Conservation (phyloP, 2,329 filamentous ascomycete genomes). For the Monilinia fructigena region DNA sequence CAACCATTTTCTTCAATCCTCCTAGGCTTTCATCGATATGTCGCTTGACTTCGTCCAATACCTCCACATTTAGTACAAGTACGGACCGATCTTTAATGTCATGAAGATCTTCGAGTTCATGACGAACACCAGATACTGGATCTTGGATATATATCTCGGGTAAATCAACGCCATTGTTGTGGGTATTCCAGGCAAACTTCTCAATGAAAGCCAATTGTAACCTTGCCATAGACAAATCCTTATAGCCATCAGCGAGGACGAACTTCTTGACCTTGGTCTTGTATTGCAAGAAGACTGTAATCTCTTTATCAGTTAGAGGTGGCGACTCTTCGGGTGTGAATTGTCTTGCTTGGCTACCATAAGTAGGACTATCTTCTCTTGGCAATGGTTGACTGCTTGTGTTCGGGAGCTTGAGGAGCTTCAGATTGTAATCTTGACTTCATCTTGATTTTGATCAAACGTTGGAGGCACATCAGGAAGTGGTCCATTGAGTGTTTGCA, state of each 20-base stretch:
- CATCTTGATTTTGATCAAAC: constrained; percentile 26
- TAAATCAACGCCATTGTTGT: constrained; percentile 86
- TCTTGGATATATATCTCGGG: constrained; percentile 99
- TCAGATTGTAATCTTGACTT: constrained; percentile 21
- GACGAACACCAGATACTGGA: constrained; percentile 89
- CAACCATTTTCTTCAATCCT: constrained; percentile 76
- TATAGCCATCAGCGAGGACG: constrained; percentile 78
- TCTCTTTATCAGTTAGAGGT: constrained; percentile 70
- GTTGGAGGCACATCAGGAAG: constrained; percentile 50
- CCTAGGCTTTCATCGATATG: constrained; percentile 93
- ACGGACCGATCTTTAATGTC: constrained; percentile 96
- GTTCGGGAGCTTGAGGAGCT: constrained; percentile 29
- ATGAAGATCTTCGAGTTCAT: constrained; percentile 88
- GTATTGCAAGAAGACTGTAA: constrained; percentile 94
- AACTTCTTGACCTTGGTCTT: constrained; percentile 98
- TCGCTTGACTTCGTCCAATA: constrained; percentile 90
- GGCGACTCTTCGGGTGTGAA: constrained; percentile 65
- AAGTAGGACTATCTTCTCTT: constrained; percentile 12
- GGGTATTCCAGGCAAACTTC: constrained; percentile 98
- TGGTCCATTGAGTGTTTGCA: constrained; percentile 61
- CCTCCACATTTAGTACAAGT: constrained; percentile 89
- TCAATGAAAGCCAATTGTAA: constrained; percentile 96
- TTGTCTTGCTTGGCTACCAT: constrained; percentile 48
- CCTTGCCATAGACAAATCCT: constrained; percentile 80
- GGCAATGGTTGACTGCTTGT: constrained; percentile 20